Evolutionary conservation across 1,139 yeast genomes (phyloP), one percentile per base, ranked within the genome.

Genomic region (Casaregolazyma lundiana): DNA sequence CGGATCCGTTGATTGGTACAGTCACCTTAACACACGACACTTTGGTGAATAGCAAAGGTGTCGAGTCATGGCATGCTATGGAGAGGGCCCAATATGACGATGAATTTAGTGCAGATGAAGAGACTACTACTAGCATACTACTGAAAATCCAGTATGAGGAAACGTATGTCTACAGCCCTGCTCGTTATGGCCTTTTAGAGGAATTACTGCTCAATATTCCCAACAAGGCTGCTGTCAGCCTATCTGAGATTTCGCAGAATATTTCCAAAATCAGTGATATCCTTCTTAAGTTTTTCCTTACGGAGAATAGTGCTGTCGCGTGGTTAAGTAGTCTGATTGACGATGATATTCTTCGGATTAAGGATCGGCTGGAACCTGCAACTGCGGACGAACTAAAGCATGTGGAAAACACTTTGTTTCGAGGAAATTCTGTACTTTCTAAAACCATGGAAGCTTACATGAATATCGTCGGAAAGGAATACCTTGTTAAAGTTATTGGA

Each of bases 361-460:
- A 50, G 32, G 32, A 21, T 5, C 38, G 39, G 13, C 38, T 46
- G 6, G 69, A 35, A 41, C 49, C 22, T 52, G 50, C 18, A 49
- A 54, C 29, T 48, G 57, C 43, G n/a, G 49, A 41, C 5, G 30
- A 41, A 24, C 38, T 42, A 17, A 43, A 45, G 26, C 58, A 59
- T 43, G 49, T 59, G 16, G 78, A 79, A 62, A 85, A 85, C 56
- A 81, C 95, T 0, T 64, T 92, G 17, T 90, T 92, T 60, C 72
- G 97, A 55, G 96, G 97, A 0, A 84, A 87, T 47, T 81, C 95
- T 1, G 72, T 89, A 7, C 73, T 90, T 52, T 82, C 96, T 0
- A 87, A 86, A 61, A 76, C 95, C 0, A 64, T 90, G 44, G 97
- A 92, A 57, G 73, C 78, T 52, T 88, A 81, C 61, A 84, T 85